phyloP scores from a whole-genome alignment of 495 filamentous ascomycete species.

The Hypomontagnella monticulosa region DNA sequence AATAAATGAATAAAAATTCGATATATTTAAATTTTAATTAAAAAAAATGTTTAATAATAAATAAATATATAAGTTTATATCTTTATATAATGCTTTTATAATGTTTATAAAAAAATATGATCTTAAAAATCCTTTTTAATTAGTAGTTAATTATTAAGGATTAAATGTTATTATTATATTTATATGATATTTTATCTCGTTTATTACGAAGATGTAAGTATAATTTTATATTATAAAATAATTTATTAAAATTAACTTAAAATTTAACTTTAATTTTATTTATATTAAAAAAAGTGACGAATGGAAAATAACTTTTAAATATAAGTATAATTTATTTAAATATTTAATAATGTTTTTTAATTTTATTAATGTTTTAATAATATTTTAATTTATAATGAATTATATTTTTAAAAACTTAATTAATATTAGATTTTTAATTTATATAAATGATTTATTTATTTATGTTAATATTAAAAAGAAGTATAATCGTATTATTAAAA shows the following conservation, averaged over 20 bases:
- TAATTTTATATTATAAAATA: background rate
- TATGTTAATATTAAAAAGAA: background rate
- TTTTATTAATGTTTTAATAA: background rate
- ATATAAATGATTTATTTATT: too few relatives aligned
- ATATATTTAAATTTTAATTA: slow-evolving; percentile 1
- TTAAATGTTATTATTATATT: background rate
- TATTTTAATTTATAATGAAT: background rate
- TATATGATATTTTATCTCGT: background rate
- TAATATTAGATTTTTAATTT: too few relatives aligned
- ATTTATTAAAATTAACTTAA: too few relatives aligned
- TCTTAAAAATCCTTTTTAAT: background rate
- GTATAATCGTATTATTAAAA: background rate
- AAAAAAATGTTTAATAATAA: background rate
- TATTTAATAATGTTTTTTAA: background rate
- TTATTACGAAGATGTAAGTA: background rate
- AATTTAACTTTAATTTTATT: too few relatives aligned
- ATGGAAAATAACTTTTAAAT: too few relatives aligned
- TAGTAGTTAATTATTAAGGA: background rate
- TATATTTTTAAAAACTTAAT: too few relatives aligned
- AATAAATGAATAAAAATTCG: background rate
- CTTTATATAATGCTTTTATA: background rate
- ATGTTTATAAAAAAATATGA: background rate
- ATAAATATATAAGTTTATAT: background rate
- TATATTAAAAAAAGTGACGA: too few relatives aligned
- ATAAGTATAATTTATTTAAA: background rate